phyloP scores from a whole-genome alignment of 768 basidiomycete species.

The Calocera cornea region DNA sequence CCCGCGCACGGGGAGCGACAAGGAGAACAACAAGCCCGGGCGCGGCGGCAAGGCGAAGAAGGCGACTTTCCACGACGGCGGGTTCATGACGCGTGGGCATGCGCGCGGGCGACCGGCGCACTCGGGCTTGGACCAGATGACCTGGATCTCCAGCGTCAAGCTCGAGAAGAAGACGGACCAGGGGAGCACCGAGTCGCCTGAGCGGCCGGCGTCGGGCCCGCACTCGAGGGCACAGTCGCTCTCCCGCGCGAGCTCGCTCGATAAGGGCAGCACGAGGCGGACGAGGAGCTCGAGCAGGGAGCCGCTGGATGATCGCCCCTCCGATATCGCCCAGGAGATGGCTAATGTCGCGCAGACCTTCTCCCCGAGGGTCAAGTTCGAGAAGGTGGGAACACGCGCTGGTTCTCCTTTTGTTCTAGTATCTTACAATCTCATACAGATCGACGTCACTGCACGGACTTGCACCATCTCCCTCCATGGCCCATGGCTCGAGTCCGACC shows the following conservation, averaged over 20 bases:
- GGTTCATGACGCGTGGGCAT: conserved; percentile 37
- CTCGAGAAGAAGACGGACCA: conserved; percentile 31
- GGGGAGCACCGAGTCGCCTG: background rate
- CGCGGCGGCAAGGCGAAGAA: background rate
- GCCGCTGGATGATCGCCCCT: background rate
- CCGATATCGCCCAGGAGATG: conserved; percentile 16
- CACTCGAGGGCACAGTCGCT: background rate
- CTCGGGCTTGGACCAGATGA: conserved; percentile 47
- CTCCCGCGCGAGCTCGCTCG: background rate
- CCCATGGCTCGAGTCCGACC: conserved; percentile 79
- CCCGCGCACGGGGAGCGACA: background rate
- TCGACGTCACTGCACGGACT: conserved; percentile 39
- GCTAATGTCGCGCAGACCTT: conserved; percentile 49
- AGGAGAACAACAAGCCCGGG: background rate
- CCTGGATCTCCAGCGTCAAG: conserved; percentile 63
- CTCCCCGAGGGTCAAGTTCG: conserved; percentile 62
- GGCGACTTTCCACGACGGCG: conserved; percentile 10
- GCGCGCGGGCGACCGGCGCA: conserved; percentile 36
- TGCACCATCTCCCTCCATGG: conserved; percentile 79
- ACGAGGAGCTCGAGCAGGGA: background rate
- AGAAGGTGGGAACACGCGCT: conserved; percentile 39
- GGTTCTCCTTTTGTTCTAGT: background rate
- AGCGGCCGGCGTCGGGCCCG: background rate
- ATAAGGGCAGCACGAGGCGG: background rate
- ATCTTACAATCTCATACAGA: conserved; percentile 18